These are phyloP conservation scores for Chlorella sp. DNA, from an alignment of 139 green algal genomes.

Conservation along the genomic window DNA sequence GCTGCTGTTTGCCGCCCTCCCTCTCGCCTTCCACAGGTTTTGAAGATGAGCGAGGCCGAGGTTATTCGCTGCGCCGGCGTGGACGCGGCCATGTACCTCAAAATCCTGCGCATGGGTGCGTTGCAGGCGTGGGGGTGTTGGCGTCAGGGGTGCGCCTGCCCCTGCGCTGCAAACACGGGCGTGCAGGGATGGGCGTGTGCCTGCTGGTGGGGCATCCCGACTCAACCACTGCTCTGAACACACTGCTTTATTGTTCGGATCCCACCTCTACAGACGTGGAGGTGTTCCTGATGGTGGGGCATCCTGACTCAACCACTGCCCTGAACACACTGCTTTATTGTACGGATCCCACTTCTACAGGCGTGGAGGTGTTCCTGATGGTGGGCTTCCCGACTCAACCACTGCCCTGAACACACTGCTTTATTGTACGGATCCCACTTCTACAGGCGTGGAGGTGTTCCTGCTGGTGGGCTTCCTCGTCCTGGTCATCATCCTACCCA, in stretches of 20 bases:
- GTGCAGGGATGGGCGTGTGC: not conserved
- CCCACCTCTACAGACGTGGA: not conserved
- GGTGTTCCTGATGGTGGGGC: not conserved
- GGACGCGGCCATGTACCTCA: slow-evolving; percentile 40
- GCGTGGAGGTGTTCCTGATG: not conserved
- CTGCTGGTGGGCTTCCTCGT: not conserved
- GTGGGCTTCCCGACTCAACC: too few relatives aligned
- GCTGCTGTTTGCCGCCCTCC: not conserved
- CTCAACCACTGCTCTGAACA: too few relatives aligned
- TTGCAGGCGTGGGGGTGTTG: too few relatives aligned
- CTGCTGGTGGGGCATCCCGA: too few relatives aligned
- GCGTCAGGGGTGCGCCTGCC: too few relatives aligned
- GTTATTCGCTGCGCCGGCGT: slow-evolving; percentile 30
- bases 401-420: too few relatives aligned
- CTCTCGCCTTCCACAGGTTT: not conserved
- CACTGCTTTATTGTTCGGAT: not conserved
- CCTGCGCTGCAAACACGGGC: too few relatives aligned
- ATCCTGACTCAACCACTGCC: too few relatives aligned
- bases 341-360: not conserved
- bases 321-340: too few relatives aligned
- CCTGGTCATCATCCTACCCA: slow-evolving; percentile 41
- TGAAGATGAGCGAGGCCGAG: slow-evolving; percentile 22
- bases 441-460: slow-evolving; percentile 13
- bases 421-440: not conserved
- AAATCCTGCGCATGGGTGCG: slow-evolving; percentile 41